Conservation (phyloP, 2,329 filamentous ascomycete species). For the Albophoma yamanashiensis region DNA sequence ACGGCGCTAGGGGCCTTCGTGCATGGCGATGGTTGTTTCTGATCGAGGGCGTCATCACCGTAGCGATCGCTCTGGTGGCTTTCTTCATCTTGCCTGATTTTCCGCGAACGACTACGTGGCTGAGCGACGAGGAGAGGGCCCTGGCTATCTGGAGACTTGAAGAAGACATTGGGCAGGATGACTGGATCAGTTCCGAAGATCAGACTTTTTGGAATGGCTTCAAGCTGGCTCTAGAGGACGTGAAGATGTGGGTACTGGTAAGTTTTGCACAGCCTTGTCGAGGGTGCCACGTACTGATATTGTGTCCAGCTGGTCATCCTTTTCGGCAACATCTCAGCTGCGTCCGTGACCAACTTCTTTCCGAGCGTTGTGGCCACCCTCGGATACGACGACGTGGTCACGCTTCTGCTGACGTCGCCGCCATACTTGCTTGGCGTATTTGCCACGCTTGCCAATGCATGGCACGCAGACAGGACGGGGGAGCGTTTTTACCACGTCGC, state of each 20-base stretch:
- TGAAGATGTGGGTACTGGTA: conserved; percentile 51
- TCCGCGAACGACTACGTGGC: conserved; percentile 28
- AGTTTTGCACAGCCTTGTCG: conserved; percentile 4
- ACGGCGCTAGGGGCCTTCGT: conserved; percentile 43
- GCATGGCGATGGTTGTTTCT: conserved; percentile 49
- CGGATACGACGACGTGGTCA: conserved; percentile 47
- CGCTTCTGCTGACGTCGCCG: conserved; percentile 53
- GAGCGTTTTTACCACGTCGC: conserved; percentile 62
- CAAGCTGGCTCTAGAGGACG: conserved; percentile 42
- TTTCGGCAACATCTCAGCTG: conserved; percentile 40
- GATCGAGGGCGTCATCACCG: conserved; percentile 56
- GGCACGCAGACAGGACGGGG: conserved; percentile 60
- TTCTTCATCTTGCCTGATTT: conserved; percentile 39
- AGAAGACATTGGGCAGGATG: conserved; percentile 54
- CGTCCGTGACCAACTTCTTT: conserved; percentile 58
- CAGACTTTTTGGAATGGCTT: conserved; percentile 46
- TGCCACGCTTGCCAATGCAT: conserved; percentile 53
- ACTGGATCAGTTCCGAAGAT: conserved; percentile 45
- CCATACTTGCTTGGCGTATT: conserved; percentile 54
- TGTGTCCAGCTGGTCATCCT: conserved; percentile 36
- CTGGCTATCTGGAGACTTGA: conserved; percentile 51
- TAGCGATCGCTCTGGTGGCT: conserved; percentile 45
- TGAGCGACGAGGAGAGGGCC: conserved; percentile 37
- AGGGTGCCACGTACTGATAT: not conserved
- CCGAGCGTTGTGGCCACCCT: conserved; percentile 60